Conservation (phyloP, 768 basidiomycete genomes). For the Dentipellis fragilis region DNA sequence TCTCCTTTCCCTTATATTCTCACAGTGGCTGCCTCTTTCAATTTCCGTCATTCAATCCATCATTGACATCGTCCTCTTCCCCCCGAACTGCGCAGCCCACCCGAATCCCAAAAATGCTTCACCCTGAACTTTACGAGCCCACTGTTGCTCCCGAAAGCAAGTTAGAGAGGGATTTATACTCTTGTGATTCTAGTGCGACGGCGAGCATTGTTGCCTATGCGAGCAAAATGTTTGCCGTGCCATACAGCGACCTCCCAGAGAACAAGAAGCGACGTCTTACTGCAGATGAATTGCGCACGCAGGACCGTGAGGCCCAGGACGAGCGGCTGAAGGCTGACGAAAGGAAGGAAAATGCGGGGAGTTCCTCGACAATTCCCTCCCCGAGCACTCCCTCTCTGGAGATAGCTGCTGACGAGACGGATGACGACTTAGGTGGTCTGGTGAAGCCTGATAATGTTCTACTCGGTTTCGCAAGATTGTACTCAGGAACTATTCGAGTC, state of each 20-base stretch:
- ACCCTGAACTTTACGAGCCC: constrained; percentile 62
- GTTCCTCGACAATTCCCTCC: not conserved
- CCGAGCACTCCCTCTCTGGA: not conserved
- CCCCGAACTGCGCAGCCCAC: constrained; percentile 73
- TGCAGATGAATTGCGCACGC: constrained; percentile 72
- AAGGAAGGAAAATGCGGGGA: constrained; percentile 6
- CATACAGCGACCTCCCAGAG: constrained; percentile 73
- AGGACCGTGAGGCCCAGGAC: constrained; percentile 47
- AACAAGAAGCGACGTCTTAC: constrained; percentile 69
- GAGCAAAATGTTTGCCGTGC: constrained; percentile 97
- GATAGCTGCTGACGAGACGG: constrained; percentile 7
- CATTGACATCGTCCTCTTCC: constrained; percentile 89
- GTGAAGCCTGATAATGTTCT: constrained; percentile 44
- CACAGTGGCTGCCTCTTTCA: constrained; percentile 93
- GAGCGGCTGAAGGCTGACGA: constrained; percentile 19
- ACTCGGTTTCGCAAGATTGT: constrained; percentile 89
- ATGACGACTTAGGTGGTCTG: constrained; percentile 17
- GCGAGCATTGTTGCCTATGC: constrained; percentile 78
- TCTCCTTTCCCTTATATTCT: constrained; percentile 78
- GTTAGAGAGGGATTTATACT: constrained; percentile 76
- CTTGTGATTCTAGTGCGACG: constrained; percentile 46
- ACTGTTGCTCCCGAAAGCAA: constrained; percentile 59
- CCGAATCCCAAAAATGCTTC: constrained; percentile 85
- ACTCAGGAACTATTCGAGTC: constrained; percentile 72
- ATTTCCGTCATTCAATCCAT: constrained; percentile 86